phyloP scores from a whole-genome alignment of 345 rosid genomes.

The Sonneratia alba region DNA sequence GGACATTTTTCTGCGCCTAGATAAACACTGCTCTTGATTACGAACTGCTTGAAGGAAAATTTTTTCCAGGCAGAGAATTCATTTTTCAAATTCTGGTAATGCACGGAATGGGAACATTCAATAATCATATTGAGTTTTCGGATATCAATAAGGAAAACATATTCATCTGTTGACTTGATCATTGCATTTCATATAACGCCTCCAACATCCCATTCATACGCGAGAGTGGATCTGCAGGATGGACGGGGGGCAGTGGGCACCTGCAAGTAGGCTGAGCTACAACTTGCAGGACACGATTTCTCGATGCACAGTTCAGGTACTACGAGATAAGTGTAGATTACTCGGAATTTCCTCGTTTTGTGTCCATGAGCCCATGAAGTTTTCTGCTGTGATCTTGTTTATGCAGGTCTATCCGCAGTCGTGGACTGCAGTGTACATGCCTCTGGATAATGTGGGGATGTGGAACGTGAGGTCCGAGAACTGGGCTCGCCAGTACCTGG shows the following conservation, averaged over 20 bases:
- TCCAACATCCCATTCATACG: no score
- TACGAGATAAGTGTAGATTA: background rate
- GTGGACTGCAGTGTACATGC: conserved; percentile 64
- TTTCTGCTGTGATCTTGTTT: background rate
- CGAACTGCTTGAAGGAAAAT: no score
- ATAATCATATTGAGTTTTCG: background rate
- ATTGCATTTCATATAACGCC: no score
- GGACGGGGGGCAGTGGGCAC: conserved; percentile 72
- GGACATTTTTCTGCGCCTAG: conserved; percentile 1
- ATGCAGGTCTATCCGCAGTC: conserved; percentile 59
- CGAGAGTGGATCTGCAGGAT: conserved; percentile 25
- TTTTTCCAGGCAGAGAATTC: no score
- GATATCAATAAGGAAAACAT: no score
- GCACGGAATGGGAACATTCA: background rate
- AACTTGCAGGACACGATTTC: conserved; percentile 54
- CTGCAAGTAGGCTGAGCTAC: conserved; percentile 41
- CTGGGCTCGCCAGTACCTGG: conserved; percentile 59
- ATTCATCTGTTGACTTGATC: no score
- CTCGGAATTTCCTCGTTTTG: background rate
- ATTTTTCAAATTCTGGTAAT: background rate
- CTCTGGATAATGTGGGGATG: conserved; percentile 71
- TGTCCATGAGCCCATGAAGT: background rate
- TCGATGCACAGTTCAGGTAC: conserved; percentile 64
- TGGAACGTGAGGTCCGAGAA: conserved; percentile 71
- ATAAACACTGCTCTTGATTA: no score